A percentile compares a stretch with the other conserved stretches of the same genome.
Evolutionary conservation across 148 eudicot genomes (phyloP).

Genomic region (Pouteria glomerata): DNA sequence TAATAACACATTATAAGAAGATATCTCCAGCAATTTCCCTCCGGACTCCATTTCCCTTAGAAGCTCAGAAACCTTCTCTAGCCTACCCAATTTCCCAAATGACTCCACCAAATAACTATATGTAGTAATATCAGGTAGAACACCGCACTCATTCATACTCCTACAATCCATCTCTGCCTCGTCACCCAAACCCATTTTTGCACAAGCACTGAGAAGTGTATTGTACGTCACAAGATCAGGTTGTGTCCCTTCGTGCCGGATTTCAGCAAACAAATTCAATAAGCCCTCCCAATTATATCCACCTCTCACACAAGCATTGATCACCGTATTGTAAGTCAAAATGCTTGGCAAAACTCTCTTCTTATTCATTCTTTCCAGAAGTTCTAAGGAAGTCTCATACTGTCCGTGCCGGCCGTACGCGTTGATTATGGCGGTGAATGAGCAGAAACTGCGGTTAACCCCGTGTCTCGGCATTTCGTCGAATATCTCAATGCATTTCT

Average conservation of each 20-base stretch:
- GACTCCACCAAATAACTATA: constrained; percentile 78
- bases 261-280: constrained; percentile 85
- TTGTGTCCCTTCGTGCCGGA: constrained; percentile 94
- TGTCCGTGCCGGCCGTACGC: constrained; percentile 87
- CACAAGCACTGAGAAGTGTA: constrained; percentile 83
- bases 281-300: constrained; percentile 94
- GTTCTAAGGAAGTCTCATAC: constrained; percentile 62
- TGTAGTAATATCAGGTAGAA: constrained; percentile 79
- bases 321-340: constrained; percentile 87
- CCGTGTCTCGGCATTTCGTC: constrained; percentile 76
- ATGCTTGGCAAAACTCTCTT: constrained; percentile 70
- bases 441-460: constrained; percentile 64
- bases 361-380: constrained; percentile 68
- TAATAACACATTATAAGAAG: constrained; percentile 78
- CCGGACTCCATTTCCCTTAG: constrained; percentile 65
- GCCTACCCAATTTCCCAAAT: constrained; percentile 62
- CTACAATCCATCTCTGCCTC: constrained; percentile 95
- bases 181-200: constrained; percentile 61
- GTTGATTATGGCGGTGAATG: constrained; percentile 82
- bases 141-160: constrained; percentile 94
- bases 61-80: constrained; percentile 74
- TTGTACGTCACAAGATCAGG: constrained; percentile 95
- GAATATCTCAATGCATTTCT: constrained; percentile 69
- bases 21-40: constrained; percentile 79
- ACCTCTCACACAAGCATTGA: constrained; percentile 84